phyloP scores from a whole-genome alignment of 495 filamentous ascomycete species.

The Aspergillus conjunctus region DNA sequence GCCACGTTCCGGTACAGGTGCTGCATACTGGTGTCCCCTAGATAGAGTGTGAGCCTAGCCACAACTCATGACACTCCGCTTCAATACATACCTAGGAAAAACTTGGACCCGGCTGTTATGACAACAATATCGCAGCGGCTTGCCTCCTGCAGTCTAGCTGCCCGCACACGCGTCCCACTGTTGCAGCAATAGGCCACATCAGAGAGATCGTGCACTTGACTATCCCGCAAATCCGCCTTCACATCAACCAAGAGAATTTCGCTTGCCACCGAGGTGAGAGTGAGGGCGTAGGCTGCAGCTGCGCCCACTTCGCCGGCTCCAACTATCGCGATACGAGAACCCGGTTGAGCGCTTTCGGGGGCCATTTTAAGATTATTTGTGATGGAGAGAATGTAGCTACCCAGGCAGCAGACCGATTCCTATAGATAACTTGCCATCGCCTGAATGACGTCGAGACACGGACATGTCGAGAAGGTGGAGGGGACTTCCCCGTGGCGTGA shows the following conservation, averaged over 20 bases:
- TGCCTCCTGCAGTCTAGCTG: conserved; percentile 43
- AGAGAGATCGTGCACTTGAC: conserved; percentile 47
- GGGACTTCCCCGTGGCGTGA: no score
- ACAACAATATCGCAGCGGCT: conserved; percentile 49
- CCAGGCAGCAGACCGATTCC: no score
- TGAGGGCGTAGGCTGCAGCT: conserved; percentile 45
- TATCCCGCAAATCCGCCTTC: conserved; percentile 36
- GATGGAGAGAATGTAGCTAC: no score
- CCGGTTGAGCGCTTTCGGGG: no score
- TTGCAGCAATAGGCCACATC: conserved; percentile 40
- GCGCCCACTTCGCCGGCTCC: conserved; percentile 46
- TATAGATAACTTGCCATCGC: no score
- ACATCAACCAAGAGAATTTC: conserved; percentile 50
- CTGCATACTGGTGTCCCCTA: conserved; percentile 44
- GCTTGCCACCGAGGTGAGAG: conserved; percentile 37
- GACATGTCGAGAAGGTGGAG: no score
- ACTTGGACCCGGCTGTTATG: conserved; percentile 48
- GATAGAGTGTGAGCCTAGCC: neutral
- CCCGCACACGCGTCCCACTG: conserved; percentile 35
- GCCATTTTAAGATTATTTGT: no score
- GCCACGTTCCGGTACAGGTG: conserved; percentile 43
- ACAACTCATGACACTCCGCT: neutral
- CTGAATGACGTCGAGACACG: no score
- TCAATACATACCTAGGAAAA: conserved; percentile 8
- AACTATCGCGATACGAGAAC: conserved; percentile 20